Base-by-base conservation (phyloP, 495 filamentous ascomycete genomes). In the Aspergillus carlsbadensis region DNA sequence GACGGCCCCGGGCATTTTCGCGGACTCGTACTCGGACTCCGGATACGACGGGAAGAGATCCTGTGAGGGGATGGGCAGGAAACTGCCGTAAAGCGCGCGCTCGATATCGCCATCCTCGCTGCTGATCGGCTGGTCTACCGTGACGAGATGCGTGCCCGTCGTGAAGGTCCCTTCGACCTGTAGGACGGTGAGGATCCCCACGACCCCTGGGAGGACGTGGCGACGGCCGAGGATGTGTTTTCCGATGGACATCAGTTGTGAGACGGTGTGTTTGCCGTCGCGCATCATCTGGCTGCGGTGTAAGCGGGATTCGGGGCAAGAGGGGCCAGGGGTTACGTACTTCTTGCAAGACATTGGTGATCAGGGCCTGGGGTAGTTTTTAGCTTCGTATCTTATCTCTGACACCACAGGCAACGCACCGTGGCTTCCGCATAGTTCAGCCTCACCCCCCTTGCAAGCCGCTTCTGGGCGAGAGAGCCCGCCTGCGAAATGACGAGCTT, bases 131-230 rank as follows among this genome's bases (percentile, higher is more conserved):
- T 94, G 79, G 70, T 96, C 91, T 18, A 98, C 90, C 0, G 94
- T 98, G 1, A 98, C 94, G n/a, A 98, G 84, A 67, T 96, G 98
- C 11, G 92, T 97, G 29, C 94, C 95, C 8, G 79, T 85, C 3
- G 81, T 85, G 60, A 98, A 98, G 0, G 94, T 98, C 35, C 95
- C 94, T 72, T 98, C 94, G 54, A 98, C 87, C 78, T 92, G 89
- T 58, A 98, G 81, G 73, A 94, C 88, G 49, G 80, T 76, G 22
- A 98, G 81, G 10, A 88, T 87, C 3, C 81, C 74, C 24, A 83
- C 76, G 26, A 98, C 94, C 15, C 86, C 84, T 21, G 95, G 91
- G 14, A 91, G 78, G 58, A 98, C 94, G 69, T 98, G 95, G 21
- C 93, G 89, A 3, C 94, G 89, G 56, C 95, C 94, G 13, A 98